Evolutionary conservation across 2,329 filamentous ascomycete species (phyloP), one percentile per base, ranked within the genome.

Genomic region (Thyridium curvatum): DNA sequence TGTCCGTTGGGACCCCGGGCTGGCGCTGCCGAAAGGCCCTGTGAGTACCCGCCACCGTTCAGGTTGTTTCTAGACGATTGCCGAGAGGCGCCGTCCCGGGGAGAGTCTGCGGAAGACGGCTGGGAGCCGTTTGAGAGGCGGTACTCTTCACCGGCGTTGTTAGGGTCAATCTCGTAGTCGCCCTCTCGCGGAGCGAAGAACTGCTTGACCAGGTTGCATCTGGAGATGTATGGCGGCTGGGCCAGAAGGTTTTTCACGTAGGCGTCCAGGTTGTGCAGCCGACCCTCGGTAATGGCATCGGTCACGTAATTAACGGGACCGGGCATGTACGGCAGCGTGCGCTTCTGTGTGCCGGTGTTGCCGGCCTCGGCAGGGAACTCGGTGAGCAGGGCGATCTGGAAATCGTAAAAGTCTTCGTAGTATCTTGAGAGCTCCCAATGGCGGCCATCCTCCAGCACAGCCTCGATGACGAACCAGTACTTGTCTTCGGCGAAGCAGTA

Each of bases 391-490:
- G 89, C 87, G 55, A 97, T 97, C 60, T 98, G 93, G 60, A 97
- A 91, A 61, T 97, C 93, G 65, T 97, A 98, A 58, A 98, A 98
- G 65, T 97, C 93, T 60, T 97, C 89, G 56, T 98, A 98, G 56
- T 94, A 93, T 46, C 93, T 81, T 30, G 88, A 91, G 36, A 98
- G 68, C 58, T 96, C 90, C 89, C 90, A 97, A 55, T 86, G 83
- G 34, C 86, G 77, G 35, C 89, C 90, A 56, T 97, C 90, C 55
- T 95, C 88, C 61, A 97, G 78, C 52, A 83, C 76, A 17, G 86
- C 88, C 60, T 96, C 90, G 42, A 98, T 91, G 39, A 96, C 86
- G 55, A 97, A 98, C 88, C 93, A 97, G 63, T 97, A 97, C 60
- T 96, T 96, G 51, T 96, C 90, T 56, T 97, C 91, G 43, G 89